Evolutionary conservation across 169 alveolate genomes (phyloP).

Genomic region (Cryptosporidium sp.): DNA sequence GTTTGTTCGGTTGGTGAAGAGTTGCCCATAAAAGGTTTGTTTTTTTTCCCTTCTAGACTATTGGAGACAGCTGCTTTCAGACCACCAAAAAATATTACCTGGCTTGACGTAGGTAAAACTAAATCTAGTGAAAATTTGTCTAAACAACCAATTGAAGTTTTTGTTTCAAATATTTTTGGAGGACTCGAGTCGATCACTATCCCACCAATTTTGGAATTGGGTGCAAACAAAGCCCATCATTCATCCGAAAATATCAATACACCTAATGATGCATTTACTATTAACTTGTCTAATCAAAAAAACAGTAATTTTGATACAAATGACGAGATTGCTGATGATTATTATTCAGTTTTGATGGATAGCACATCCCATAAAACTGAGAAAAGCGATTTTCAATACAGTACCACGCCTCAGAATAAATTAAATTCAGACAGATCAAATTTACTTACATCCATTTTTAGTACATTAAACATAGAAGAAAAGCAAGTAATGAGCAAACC

Average conservation of each 20-base stretch:
- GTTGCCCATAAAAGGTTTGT: slow-evolving; percentile 20
- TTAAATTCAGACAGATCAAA: slow-evolving; percentile 27
- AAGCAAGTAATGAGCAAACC: background rate
- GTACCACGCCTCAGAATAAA: background rate
- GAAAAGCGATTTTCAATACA: background rate
- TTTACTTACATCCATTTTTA: slow-evolving; percentile 30
- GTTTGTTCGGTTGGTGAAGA: slow-evolving; percentile 34
- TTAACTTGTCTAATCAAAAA: background rate
- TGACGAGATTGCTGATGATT: slow-evolving; percentile 48
- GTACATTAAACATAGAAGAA: slow-evolving; percentile 20
- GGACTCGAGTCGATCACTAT: slow-evolving; percentile 44
- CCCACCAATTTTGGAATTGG: slow-evolving; percentile 11
- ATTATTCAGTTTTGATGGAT: slow-evolving; percentile 34
- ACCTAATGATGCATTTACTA: background rate
- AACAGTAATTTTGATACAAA: background rate
- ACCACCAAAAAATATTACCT: slow-evolving; percentile 37
- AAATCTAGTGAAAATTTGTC: background rate
- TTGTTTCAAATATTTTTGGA: slow-evolving; percentile 68
- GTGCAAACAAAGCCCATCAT: background rate
- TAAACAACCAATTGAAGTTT: slow-evolving; percentile 23
- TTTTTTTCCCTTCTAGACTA: slow-evolving; percentile 55
- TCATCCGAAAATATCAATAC: background rate
- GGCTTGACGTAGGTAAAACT: slow-evolving; percentile 27
- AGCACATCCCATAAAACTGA: slow-evolving; percentile 6
- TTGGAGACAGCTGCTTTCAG: slow-evolving; percentile 56